These are phyloP conservation scores for Lachnellula hyalina DNA, from an alignment of 2,329 filamentous ascomycete genomes.

Conservation along the genomic window DNA sequence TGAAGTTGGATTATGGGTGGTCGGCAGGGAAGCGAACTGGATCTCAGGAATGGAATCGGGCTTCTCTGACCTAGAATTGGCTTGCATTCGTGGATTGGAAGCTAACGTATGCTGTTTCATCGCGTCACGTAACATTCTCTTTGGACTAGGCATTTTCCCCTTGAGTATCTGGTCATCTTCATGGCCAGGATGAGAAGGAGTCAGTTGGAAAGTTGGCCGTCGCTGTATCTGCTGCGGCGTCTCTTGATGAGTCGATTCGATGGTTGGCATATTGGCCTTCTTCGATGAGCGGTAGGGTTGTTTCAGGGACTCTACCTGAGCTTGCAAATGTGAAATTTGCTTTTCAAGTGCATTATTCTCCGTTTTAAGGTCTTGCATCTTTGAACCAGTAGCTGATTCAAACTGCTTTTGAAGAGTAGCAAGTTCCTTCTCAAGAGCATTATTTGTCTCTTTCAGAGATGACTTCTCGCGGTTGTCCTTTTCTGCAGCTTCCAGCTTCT, in stretches of 20 bases:
- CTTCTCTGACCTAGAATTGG: not conserved
- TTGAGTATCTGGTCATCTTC: not conserved
- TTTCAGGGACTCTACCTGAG: not conserved
- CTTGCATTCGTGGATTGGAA: not conserved
- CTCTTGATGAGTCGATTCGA: not conserved
- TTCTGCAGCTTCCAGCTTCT: not conserved
- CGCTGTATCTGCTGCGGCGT: not conserved
- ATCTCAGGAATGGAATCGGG: not conserved
- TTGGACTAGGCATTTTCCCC: not conserved
- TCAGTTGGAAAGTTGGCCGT: not conserved
- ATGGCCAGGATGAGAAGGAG: not conserved
- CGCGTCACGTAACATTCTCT: not conserved
- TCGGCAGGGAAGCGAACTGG: not conserved
- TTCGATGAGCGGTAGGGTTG: not conserved
- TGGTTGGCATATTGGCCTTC: not conserved
- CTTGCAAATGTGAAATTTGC: not conserved
- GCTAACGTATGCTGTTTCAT: not conserved
- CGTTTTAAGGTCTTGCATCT: too few species aligned
- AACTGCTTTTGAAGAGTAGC: too few species aligned
- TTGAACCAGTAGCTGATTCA: too few species aligned
- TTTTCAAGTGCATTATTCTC: not conserved
- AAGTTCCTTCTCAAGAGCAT: not conserved
- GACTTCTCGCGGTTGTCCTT: not conserved
- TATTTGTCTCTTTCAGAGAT: not conserved
- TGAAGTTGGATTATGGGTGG: not conserved